phyloP scores from a whole-genome alignment of 108 stramenopile species.

The Schizochytrium sp. region DNA sequence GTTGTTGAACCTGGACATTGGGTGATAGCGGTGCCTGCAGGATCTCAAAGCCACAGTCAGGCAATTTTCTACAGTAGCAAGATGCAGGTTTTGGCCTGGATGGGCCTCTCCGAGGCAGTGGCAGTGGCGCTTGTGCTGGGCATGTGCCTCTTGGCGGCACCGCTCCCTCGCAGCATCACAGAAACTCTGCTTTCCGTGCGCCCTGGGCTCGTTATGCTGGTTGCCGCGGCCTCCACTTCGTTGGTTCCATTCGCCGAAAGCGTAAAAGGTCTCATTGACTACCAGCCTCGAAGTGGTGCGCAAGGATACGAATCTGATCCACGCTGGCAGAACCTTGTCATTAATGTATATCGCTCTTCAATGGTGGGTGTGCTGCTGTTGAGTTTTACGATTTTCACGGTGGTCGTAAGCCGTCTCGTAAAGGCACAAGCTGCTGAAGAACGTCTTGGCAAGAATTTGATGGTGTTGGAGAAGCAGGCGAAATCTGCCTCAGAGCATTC shows the following conservation, averaged over 20 bases:
- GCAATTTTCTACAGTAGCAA: not conserved
- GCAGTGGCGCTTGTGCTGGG: not conserved
- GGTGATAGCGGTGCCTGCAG: too few relatives aligned
- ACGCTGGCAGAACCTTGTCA: not conserved
- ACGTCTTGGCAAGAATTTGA: not conserved
- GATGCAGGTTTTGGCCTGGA: not conserved
- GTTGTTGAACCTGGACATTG: too few relatives aligned
- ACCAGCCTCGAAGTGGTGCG: slow-evolving; percentile 22
- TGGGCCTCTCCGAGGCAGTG: slow-evolving; percentile 41
- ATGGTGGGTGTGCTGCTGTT: slow-evolving; percentile 19
- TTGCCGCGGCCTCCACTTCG: slow-evolving; percentile 45
- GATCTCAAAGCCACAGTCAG: too few relatives aligned
- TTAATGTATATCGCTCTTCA: not conserved
- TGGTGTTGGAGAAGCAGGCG: slow-evolving; percentile 21
- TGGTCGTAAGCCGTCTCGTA: slow-evolving; percentile 5
- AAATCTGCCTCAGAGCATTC: slow-evolving; percentile 34
- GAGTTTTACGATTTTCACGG: not conserved
- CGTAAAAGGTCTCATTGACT: slow-evolving; percentile 29
- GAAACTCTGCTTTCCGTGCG: slow-evolving; percentile 21
- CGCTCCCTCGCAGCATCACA: slow-evolving; percentile 48
- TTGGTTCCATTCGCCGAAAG: slow-evolving; percentile 52
- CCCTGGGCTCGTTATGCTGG: slow-evolving; percentile 41
- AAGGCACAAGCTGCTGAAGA: slow-evolving; percentile 56
- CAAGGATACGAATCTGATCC: slow-evolving; percentile 54
- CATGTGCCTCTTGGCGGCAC: slow-evolving; percentile 32